phyloP scores from a whole-genome alignment of 2,329 filamentous ascomycete genomes.

The Colletotrichum magnum region DNA sequence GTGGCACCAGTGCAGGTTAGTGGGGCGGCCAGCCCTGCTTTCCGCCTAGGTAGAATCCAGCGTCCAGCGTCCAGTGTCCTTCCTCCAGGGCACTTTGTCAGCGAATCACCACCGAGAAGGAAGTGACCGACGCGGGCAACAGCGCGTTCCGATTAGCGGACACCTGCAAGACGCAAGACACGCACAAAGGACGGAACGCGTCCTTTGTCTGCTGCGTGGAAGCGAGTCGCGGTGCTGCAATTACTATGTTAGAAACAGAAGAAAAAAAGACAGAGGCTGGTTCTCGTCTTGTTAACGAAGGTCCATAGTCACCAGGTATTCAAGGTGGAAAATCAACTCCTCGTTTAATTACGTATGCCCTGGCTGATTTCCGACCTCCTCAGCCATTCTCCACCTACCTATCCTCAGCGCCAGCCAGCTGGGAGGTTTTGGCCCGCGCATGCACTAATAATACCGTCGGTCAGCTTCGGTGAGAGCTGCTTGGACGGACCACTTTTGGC shows the following conservation, averaged over 20 bases:
- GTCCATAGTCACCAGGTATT: background rate
- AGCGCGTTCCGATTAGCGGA: conserved; percentile 29
- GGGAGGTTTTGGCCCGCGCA: background rate
- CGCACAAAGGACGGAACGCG: conserved; percentile 34
- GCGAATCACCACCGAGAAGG: conserved; percentile 24
- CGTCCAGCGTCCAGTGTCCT: background rate
- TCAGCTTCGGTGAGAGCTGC: conserved; percentile 11
- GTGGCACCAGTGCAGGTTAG: conserved; percentile 27
- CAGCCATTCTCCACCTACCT: background rate
- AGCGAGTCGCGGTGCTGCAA: background rate
- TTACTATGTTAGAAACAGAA: background rate
- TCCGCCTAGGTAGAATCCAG: no score
- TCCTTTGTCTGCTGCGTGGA: conserved; percentile 11
- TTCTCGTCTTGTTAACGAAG: background rate
- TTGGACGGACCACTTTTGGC: background rate
- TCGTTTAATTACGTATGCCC: conserved; percentile 8
- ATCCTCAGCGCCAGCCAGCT: background rate
- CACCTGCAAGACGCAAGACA: background rate
- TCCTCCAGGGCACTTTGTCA: conserved; percentile 16
- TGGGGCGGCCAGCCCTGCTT: conserved; percentile 28
- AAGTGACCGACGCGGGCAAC: conserved; percentile 8
- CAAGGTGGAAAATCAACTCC: background rate
- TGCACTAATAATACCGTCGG: background rate
- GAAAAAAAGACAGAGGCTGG: background rate
- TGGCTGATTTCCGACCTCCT: conserved; percentile 1